Conservation (phyloP, 2,329 filamentous ascomycete genomes). For the Alternaria dauci region DNA sequence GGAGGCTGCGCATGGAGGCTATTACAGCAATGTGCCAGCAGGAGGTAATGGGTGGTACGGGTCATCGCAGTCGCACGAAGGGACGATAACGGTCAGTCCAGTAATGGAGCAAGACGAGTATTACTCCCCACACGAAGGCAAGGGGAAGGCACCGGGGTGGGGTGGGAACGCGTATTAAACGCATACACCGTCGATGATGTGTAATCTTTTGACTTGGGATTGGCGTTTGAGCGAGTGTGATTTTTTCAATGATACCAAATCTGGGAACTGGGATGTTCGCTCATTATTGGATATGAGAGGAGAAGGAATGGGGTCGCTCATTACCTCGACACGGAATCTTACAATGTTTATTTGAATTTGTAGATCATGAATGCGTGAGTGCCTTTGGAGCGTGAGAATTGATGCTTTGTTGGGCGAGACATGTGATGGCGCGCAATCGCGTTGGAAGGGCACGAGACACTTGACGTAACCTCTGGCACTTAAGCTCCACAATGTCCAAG, state of each 20-base stretch:
- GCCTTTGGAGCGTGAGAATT: background rate
- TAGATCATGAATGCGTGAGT: accelerated
- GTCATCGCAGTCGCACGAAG: conserved; percentile 15
- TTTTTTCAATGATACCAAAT: conserved; percentile 27
- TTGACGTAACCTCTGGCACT: conserved; percentile 11
- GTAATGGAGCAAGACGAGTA: conserved; percentile 34
- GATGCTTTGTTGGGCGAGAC: background rate
- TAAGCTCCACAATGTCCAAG: conserved; percentile 11
- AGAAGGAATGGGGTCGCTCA: background rate
- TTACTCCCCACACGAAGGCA: conserved; percentile 32
- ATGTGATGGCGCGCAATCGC: conserved; percentile 8
- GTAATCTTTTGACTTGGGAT: conserved; percentile 1
- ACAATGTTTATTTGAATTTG: background rate
- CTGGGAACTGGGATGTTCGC: conserved; percentile 16
- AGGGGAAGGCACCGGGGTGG: conserved; percentile 17
- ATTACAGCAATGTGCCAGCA: conserved; percentile 18
- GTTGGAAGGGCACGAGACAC: background rate
- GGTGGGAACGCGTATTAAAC: conserved; percentile 23
- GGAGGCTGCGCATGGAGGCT: conserved; percentile 19
- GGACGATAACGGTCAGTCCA: conserved; percentile 27
- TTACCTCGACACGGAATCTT: background rate
- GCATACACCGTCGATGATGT: background rate
- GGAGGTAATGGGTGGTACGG: conserved; percentile 23
- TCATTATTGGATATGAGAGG: conserved; percentile 19
- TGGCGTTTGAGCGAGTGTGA: conserved; percentile 29